Conservation (phyloP, 345 rosid species). For the Corchorus capsularis region DNA sequence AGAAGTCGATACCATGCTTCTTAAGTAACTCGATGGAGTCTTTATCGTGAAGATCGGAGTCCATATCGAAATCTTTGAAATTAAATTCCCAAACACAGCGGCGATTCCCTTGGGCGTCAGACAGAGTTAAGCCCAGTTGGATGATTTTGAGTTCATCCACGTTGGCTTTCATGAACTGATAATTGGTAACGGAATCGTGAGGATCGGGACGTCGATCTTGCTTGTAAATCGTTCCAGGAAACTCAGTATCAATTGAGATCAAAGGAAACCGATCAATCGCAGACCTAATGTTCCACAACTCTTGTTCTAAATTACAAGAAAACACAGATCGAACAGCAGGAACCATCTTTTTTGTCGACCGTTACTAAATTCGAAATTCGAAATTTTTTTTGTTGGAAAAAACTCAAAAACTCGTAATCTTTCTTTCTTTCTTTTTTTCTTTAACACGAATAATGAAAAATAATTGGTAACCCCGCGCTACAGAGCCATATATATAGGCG, state of each 20-base stretch:
- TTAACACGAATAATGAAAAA: too few relatives aligned
- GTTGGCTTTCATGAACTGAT: slow-evolving; percentile 4
- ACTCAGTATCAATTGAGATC: neutral
- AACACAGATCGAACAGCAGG: too few relatives aligned
- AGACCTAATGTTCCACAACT: too few relatives aligned
- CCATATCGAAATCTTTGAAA: slow-evolving; percentile 13
- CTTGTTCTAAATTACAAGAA: too few relatives aligned
- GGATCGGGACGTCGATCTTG: neutral
- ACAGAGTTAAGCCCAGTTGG: slow-evolving; percentile 11
- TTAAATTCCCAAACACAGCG: slow-evolving; percentile 10
- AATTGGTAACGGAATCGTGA: neutral
- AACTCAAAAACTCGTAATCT: too few relatives aligned
- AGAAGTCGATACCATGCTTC: slow-evolving; percentile 12
- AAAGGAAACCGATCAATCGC: neutral
- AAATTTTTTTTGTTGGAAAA: too few relatives aligned
- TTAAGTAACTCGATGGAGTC: neutral
- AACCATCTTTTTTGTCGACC: too few relatives aligned
- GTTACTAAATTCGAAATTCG: too few relatives aligned
- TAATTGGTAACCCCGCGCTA: too few relatives aligned
- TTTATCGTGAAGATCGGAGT: neutral
- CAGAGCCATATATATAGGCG: too few relatives aligned
- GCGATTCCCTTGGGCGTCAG: neutral
- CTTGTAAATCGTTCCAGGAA: neutral
- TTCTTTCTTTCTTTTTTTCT: too few relatives aligned
- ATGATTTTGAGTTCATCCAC: neutral